Conservation (phyloP, 208 protist genomes). For the Trypanosoma lewisi region DNA sequence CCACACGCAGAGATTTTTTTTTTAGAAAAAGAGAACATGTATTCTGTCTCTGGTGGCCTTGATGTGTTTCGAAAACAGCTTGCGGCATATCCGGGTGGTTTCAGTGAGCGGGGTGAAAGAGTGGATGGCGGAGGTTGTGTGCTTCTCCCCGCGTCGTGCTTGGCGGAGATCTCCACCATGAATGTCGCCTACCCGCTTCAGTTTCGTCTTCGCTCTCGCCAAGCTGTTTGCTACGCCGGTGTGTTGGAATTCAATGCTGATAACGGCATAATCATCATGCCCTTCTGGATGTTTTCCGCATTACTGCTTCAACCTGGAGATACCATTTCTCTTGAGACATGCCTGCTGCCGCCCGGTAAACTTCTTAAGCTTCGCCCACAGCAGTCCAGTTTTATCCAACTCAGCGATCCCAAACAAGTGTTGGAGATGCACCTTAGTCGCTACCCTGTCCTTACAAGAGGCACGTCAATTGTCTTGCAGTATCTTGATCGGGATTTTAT, state of each 20-base stretch:
- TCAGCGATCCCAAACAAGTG: slow-evolving; percentile 91
- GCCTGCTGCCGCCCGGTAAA: slow-evolving; percentile 70
- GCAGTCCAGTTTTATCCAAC: slow-evolving; percentile 87
- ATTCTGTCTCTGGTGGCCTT: slow-evolving; percentile 3
- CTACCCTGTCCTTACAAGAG: slow-evolving; percentile 90
- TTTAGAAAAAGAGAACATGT: neutral
- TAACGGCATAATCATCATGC: slow-evolving; percentile 85
- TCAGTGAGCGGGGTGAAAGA: slow-evolving; percentile 27
- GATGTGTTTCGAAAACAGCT: slow-evolving; percentile 26
- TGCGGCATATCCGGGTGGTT: slow-evolving; percentile 22
- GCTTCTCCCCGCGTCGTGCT: slow-evolving; percentile 71
- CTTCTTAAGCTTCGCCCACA: slow-evolving; percentile 93
- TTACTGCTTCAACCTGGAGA: slow-evolving; percentile 55
- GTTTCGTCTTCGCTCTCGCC: slow-evolving; percentile 70
- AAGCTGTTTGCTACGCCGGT: slow-evolving; percentile 67
- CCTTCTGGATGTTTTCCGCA: slow-evolving; percentile 93
- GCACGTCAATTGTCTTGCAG: slow-evolving; percentile 87
- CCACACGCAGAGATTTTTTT: neutral
- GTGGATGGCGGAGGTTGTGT: slow-evolving; percentile 86
- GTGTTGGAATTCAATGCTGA: slow-evolving; percentile 93
- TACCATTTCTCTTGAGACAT: slow-evolving; percentile 73
- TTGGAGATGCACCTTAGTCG: slow-evolving; percentile 88
- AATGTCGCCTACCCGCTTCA: slow-evolving; percentile 90
- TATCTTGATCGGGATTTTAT: slow-evolving; percentile 88
- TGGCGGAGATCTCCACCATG: slow-evolving; percentile 72